These are phyloP conservation scores for Colletotrichum tabaci DNA, from an alignment of 2,329 filamentous ascomycete genomes.

Conservation along the genomic window DNA sequence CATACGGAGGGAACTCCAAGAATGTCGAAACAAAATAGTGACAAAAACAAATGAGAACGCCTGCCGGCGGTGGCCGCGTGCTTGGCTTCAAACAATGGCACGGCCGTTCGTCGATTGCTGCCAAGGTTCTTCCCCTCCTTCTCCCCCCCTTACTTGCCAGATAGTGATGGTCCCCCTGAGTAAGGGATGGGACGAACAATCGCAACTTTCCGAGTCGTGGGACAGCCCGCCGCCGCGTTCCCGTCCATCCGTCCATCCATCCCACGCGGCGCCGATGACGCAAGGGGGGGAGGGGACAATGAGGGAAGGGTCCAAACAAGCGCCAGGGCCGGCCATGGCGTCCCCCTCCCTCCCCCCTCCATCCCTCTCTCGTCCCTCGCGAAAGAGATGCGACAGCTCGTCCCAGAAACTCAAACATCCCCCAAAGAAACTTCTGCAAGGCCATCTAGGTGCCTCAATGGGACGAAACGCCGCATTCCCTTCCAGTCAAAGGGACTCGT, in stretches of 20 bases:
- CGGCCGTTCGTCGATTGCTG: background rate
- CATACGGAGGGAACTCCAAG: no score
- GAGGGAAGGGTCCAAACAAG: no score
- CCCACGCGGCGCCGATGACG: no score
- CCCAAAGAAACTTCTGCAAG: background rate
- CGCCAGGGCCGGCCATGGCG: background rate
- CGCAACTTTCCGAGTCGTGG: background rate
- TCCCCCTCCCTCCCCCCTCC: background rate
- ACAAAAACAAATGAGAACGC: background rate
- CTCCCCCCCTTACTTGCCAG: background rate
- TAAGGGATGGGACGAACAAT: background rate
- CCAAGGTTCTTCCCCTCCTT: background rate
- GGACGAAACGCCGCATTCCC: no score
- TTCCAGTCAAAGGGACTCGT: no score
- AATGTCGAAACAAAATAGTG: background rate
- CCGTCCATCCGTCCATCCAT: background rate
- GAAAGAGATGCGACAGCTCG: no score
- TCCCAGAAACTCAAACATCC: background rate
- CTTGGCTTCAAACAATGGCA: constrained; percentile 2
- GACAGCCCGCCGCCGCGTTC: background rate
- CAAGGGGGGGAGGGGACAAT: background rate
- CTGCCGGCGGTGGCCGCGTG: no score
- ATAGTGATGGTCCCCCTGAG: background rate
- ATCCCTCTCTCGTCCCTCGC: background rate
- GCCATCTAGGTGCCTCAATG: background rate